Evolutionary conservation across 441 rosid genomes (phyloP), one percentile per base, ranked within the genome.

Genomic region (Cnidoscolus chayamansa): DNA sequence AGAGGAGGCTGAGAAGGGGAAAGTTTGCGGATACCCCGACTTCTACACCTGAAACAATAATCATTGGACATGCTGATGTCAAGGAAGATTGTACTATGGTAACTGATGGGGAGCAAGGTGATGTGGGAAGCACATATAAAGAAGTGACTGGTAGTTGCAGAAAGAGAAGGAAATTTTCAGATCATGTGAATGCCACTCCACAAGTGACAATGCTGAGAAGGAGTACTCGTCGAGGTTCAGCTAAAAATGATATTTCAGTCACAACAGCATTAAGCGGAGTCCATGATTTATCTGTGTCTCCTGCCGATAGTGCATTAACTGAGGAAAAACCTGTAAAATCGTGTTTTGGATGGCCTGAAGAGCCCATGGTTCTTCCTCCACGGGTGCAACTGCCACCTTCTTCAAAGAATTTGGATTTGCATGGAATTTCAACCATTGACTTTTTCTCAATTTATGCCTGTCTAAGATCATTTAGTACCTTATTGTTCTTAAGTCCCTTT

Each of bases 371-470:
- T 70, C 89, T 87, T 32, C 88, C 85, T 1, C 77, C 81, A 1
- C 78, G 81, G 55, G 81, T 86, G 81, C 84, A 80, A 37, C 70
- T 95, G 80, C 99, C 97, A 31, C 84, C 87, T 69, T 91, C 96
- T 58, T 95, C 99, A 0, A 83, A 87, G 72, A 88, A 88, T 35
- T 76, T 92, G 75, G 93, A 90, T 77, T 77, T 92, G 77, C 86
- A 83, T 3, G 98, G 92, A 79, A 92, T 84, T 65, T 85, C 71
- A 53, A 83, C 89, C 48, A 74, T 82, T 15, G 87, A 91, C 81
- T 79, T 95, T 12, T 86, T 95, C 78, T 89, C 98, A 53, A 86
- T 95, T 20, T 95, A 91, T 53, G 89, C 97, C 35, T 85, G 89
- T 76, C 81, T 95, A 67, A 87, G 99, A 71, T 91, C 97, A 8